Evolutionary conservation across 2,329 filamentous ascomycete species (phyloP), one percentile per base, ranked within the genome.

Genomic region (Colletotrichum zoysiae): DNA sequence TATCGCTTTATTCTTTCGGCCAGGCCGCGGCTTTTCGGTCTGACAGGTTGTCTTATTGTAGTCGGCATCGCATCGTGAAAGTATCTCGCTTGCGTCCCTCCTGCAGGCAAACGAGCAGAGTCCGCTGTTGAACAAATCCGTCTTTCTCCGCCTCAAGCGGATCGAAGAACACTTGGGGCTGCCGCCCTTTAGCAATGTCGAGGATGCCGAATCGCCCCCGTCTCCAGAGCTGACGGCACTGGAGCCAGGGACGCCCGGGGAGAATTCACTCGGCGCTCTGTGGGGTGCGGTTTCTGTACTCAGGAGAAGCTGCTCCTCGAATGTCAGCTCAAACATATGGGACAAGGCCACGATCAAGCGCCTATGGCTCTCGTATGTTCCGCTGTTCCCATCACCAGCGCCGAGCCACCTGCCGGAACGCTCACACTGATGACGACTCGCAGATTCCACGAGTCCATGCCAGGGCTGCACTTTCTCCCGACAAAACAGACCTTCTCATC

Each of bases 391-490:
- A 11, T 30, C 35, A n/a, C 16, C 70, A 56, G 26, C n/a, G 9
- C 30, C 33, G 5, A 33, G n/a, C 14, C n/a, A 16, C 35, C 46
- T 5, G 0, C 0, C 6, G 51, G 11, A 9, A 14, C 26, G 16
- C 16, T 48, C 9, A 5, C 56, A 12, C 63, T 69, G 7, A 62
- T 48, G 4, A 30, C 38, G 14, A 30, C 35, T 14, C 30, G 8
- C 56, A 84, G 82, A 5, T 85, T 85, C 61, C 81, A 85, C 67
- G 81, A 83, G 42, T 82, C 79, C 44, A 84, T 84, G 79, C 83
- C 82, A 0, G 82, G 82, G 0, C 74, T 86, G 3, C 84, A 85
- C 71, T 85, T 85, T 61, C 78, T 85, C 14, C 83, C 84, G 0
- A 80, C 78, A 26, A 84, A 82, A 42, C 81, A 83, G 73, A 82